A percentile compares a stretch with the other conserved stretches of the same genome.
These are phyloP conservation scores for Lodderomyces beijingensis DNA, from an alignment of 1,139 yeast genomes.

Conservation along the genomic window DNA sequence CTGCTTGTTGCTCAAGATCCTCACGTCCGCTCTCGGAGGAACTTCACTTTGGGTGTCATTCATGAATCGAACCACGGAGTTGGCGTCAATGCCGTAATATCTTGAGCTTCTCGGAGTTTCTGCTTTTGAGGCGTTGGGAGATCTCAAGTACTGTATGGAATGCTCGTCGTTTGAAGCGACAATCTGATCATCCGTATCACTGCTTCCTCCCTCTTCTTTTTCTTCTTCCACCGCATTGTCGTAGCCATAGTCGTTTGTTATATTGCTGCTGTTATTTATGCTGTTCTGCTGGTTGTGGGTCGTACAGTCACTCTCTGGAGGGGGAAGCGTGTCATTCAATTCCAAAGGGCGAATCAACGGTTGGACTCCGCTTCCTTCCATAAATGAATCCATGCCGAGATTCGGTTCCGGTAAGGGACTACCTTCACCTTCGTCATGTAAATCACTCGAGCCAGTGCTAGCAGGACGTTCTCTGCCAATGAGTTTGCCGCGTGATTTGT, in stretches of 20 bases:
- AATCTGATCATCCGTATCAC: constrained; percentile 2
- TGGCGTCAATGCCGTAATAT: constrained; percentile 7
- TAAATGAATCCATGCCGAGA: constrained; percentile 12
- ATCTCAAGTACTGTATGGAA: neutral
- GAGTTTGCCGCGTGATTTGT: constrained; percentile 6
- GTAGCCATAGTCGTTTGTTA: neutral
- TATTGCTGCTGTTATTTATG: neutral
- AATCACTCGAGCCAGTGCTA: neutral
- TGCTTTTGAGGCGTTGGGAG: constrained; percentile 5
- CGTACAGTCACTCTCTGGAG: too few relatives aligned
- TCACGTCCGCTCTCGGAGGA: constrained; percentile 37
- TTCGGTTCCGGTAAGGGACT: constrained; percentile 13
- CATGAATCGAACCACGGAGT: constrained; percentile 19
- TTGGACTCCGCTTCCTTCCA: too few relatives aligned
- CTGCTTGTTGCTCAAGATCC: constrained; percentile 16
- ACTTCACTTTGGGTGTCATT: constrained; percentile 28
- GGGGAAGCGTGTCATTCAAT: constrained; percentile 6
- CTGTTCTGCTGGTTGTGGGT: constrained; percentile 3
- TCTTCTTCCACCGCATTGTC: neutral
- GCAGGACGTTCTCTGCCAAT: too few relatives aligned
- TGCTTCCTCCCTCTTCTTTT: neutral
- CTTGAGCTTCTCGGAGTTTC: constrained; percentile 9
- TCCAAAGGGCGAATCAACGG: constrained; percentile 11
- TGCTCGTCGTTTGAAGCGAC: constrained; percentile 4
- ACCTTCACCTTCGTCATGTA: neutral